Evolutionary conservation across 805 yeast species (phyloP), one percentile per base, ranked within the genome.

Genomic region (Yamadazyma takamatsuzukensis): DNA sequence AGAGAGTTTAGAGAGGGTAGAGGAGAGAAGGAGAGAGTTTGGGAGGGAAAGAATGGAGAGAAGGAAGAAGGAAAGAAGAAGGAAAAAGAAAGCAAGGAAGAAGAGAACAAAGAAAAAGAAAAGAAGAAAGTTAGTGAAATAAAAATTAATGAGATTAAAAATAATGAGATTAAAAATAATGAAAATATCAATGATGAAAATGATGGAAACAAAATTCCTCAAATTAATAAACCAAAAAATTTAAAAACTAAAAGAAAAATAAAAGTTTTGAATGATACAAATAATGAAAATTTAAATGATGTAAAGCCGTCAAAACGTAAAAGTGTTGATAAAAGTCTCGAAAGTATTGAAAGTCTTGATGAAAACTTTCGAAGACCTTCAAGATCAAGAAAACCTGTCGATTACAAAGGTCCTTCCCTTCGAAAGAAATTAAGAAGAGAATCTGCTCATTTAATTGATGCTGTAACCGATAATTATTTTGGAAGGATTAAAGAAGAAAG

Each of bases 361-460:
- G n/a, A n/a, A n/a, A n/a, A n/a, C n/a, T n/a, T n/a, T n/a, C n/a
- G n/a, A n/a, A 26, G 36, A 14, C 5, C 25, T n/a, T 14, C 33
- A 8, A 39, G 86, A 15, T 60, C 77, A 15, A 70, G 77, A 4
- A 75, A 72, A 37, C 68, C 72, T 8, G 75, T 85, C 5, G 75
- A 78, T 51, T 85, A 85, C 46, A 76, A 77, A 13, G 65, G 77
- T 21, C 87, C 88, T 0, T 77, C 89, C 1, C 54, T 82, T 33
- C 64, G 83, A 24, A 73, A 70, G 11, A 83, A 83, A 49, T 69
- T 81, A 80, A 71, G 94, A 49, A 67, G 90, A 43, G 77, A 76
- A 21, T 65, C 78, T 0, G 80, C 64, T 18, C 67, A 69, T 41
- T 59, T 78, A 27, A 76, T 75, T 3, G 84, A 77, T 52, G 88